Evolutionary conservation across 305 asterid species (phyloP).

Genomic region (Fraxinus velutina): DNA sequence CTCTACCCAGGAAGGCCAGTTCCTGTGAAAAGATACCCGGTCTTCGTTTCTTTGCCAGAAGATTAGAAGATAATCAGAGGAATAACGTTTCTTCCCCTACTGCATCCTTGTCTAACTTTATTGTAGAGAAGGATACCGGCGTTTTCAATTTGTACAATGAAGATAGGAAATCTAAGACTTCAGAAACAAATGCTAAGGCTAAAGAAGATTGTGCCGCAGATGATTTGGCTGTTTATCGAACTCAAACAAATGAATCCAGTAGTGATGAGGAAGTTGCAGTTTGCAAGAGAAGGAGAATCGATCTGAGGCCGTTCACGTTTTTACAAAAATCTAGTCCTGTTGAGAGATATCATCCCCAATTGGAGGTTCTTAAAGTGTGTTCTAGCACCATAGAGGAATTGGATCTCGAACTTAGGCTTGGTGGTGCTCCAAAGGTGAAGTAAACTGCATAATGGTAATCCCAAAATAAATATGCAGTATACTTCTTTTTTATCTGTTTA

Average conservation of each 20-base stretch:
- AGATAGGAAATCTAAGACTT: slow-evolving; percentile 24
- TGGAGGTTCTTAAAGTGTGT: slow-evolving; percentile 33
- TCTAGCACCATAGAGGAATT: slow-evolving; percentile 45
- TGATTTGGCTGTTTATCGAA: slow-evolving; percentile 34
- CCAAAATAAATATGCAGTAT: not conserved
- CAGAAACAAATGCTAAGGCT: slow-evolving; percentile 27
- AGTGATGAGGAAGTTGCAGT: slow-evolving; percentile 35
- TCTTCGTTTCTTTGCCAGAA: slow-evolving; percentile 32
- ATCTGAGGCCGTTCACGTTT: slow-evolving; percentile 28
- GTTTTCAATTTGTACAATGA: slow-evolving; percentile 25
- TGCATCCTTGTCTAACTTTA: slow-evolving; percentile 55
- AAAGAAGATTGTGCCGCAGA: slow-evolving; percentile 29
- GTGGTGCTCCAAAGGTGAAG: slow-evolving; percentile 78
- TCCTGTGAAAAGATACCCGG: slow-evolving; percentile 26
- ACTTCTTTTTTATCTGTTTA: slow-evolving; percentile 7
- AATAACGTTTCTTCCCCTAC: slow-evolving; percentile 17
- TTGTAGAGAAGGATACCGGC: slow-evolving; percentile 31
- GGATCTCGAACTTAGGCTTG: slow-evolving; percentile 97
- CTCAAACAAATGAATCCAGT: slow-evolving; percentile 10
- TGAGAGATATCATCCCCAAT: slow-evolving; percentile 33
- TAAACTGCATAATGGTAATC: slow-evolving; percentile 15
- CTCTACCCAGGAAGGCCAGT: slow-evolving; percentile 28
- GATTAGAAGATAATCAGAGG: slow-evolving; percentile 19
- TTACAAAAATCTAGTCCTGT: slow-evolving; percentile 30
- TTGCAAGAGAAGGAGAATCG: slow-evolving; percentile 60